Evolutionary conservation across 305 asterid species (phyloP), one percentile per base, ranked within the genome.

Genomic region (Rubia balearica): DNA sequence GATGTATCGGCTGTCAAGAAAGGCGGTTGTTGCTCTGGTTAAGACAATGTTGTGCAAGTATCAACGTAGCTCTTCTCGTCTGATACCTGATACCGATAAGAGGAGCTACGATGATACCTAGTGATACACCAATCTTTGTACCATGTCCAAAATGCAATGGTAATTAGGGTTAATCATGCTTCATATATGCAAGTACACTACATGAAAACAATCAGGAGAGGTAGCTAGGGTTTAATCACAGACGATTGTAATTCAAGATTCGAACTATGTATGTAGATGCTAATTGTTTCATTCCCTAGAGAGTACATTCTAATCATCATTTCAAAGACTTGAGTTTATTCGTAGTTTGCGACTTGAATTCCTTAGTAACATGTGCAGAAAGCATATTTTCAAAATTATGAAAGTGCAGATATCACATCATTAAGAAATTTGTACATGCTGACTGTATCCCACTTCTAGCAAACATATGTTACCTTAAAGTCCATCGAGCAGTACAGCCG

Each of bases 1-100:
- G 89, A 90, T 56, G 92, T 88, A 21, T 89, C 92, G 13, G 95
- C 86, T 55, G 87, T 88, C 22, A 87, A 89, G 86, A 86, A 73
- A 72, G 75, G 73, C 3, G 90, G 96, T 2, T 88, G 96, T 71
- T 90, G 96, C 85, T 90, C 95, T 7, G 83, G 88, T 24, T 90
- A 74, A 74, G 63, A 10, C 42, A 38, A 38, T 38, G 41, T 38
- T 38, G 3, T 51, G 60, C 7, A 24, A 42, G 16, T 45, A 45
- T 11, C 41, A n/a, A 22, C 13, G 17, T 21, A 42, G 59, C 24
- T 66, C 59, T 45, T 56, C 24, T 45, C 10, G 16, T 6, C 51
- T 45, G 10, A 8, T 36, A 5, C 14, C 51, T 45, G 12, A 8
- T 38, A 6, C 16, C 3, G 16, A 13, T 16, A 3, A 22, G 40